phyloP scores from a whole-genome alignment of 2,329 filamentous ascomycete genomes.

The Metarhizium robertsii region DNA sequence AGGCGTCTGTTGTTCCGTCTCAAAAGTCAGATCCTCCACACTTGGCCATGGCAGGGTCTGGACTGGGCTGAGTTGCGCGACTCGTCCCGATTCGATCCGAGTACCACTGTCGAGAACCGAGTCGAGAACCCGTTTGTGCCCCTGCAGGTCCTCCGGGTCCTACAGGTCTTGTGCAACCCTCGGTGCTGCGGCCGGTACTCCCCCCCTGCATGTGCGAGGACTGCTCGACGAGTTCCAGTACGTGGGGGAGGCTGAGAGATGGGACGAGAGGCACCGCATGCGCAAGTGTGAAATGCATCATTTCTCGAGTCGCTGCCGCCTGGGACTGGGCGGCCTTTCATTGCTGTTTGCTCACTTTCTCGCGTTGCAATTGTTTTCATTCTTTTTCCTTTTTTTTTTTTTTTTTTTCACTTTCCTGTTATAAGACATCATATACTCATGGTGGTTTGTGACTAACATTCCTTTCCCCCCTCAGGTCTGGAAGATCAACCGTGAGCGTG shows the following conservation, averaged over 20 bases:
- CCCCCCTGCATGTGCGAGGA: not conserved
- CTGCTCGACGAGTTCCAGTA: not conserved
- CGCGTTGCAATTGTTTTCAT: not conserved
- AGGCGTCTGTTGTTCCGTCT: not conserved
- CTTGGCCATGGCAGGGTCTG: not conserved
- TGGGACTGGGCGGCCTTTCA: not conserved
- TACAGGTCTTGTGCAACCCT: not conserved
- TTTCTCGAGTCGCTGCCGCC: not conserved
- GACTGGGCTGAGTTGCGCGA: not conserved
- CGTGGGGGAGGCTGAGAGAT: not conserved
- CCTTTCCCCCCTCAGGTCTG: conserved; percentile 61
- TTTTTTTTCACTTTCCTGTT: no score
- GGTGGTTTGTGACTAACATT: conserved; percentile 10
- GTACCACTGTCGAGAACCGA: not conserved
- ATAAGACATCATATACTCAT: not conserved
- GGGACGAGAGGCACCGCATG: not conserved
- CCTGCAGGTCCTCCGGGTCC: not conserved
- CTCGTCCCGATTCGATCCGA: not conserved
- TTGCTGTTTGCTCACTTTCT: not conserved
- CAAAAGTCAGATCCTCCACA: not conserved
- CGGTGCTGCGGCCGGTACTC: not conserved
- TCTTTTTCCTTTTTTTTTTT: not conserved
- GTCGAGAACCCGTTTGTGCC: not conserved
- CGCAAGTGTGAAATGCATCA: not conserved
- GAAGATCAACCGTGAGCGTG: conserved; percentile 98